Evolutionary conservation across 352 stramenopile genomes (phyloP).

Genomic region (Phytophthora foliorum): DNA sequence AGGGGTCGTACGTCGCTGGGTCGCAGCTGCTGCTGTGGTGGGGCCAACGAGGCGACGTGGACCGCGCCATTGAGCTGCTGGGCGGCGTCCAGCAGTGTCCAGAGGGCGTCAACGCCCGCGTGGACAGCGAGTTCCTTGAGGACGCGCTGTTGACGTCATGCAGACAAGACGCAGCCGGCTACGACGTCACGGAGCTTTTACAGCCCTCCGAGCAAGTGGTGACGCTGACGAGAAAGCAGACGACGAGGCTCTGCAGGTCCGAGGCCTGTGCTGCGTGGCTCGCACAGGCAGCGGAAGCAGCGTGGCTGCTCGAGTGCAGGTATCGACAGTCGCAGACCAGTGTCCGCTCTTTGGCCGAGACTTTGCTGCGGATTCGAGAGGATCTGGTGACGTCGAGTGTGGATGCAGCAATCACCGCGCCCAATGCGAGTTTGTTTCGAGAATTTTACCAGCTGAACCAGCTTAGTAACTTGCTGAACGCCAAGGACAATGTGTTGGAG

Average conservation of each 20-base stretch:
- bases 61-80: slow-evolving; percentile 20
- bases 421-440: slow-evolving; percentile 38
- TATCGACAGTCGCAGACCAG: slow-evolving; percentile 43
- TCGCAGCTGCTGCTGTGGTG: slow-evolving; percentile 31
- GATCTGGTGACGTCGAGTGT: slow-evolving; percentile 19
- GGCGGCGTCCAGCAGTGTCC: slow-evolving; percentile 38
- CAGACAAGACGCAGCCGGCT: slow-evolving; percentile 22
- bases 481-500: slow-evolving; percentile 9
- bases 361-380: slow-evolving; percentile 37
- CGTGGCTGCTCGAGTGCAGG: slow-evolving; percentile 42
- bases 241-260: slow-evolving; percentile 33
- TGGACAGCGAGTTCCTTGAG: slow-evolving; percentile 36
- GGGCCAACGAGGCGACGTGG: slow-evolving; percentile 25
- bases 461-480: slow-evolving; percentile 29
- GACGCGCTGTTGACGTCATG: slow-evolving; percentile 23
- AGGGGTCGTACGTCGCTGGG: slow-evolving; percentile 20
- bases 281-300: slow-evolving; percentile 10
- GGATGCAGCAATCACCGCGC: slow-evolving; percentile 8
- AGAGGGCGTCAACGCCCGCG: slow-evolving; percentile 35
- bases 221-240: slow-evolving; percentile 29
- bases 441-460: slow-evolving; percentile 40
- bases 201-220: slow-evolving; percentile 13
- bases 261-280: slow-evolving; percentile 38
- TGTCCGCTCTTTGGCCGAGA: slow-evolving; percentile 44
- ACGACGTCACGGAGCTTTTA: slow-evolving; percentile 27